Evolutionary conservation across 495 filamentous ascomycete genomes (phyloP).

Genomic region (Penicillium alfredii): DNA sequence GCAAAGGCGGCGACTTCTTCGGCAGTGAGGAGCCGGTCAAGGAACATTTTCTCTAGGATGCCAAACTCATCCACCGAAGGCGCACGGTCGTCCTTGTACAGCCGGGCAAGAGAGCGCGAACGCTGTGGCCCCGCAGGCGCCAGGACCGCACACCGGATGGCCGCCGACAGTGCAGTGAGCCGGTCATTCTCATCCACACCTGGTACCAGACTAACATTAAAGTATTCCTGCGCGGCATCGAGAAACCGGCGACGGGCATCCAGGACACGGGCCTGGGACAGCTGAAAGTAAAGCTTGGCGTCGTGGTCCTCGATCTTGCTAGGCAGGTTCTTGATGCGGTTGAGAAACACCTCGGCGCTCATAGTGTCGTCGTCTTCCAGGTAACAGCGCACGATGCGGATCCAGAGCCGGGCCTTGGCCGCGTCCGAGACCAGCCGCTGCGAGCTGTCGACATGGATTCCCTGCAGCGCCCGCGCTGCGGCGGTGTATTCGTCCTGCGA

Average conservation of each 20-base stretch:
- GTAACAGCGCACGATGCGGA: slow-evolving; percentile 90
- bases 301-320: slow-evolving; percentile 68
- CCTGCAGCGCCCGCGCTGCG: slow-evolving; percentile 71
- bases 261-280: slow-evolving; percentile 86
- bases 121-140: slow-evolving; percentile 86
- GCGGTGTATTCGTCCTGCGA: slow-evolving; percentile 69
- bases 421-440: slow-evolving; percentile 75
- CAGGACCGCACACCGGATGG: slow-evolving; percentile 92
- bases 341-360: slow-evolving; percentile 76
- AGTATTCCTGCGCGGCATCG: slow-evolving; percentile 83
- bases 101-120: slow-evolving; percentile 65
- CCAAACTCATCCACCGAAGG: slow-evolving; percentile 68
- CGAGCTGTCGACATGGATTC: slow-evolving; percentile 80
- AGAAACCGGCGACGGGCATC: slow-evolving; percentile 87
- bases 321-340: slow-evolving; percentile 87
- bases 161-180: slow-evolving; percentile 73
- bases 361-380: slow-evolving; percentile 92
- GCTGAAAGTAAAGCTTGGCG: slow-evolving; percentile 74
- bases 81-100: slow-evolving; percentile 93
- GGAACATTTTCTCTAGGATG: slow-evolving; percentile 96
- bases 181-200: slow-evolving; percentile 80
- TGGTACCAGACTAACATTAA: slow-evolving; percentile 68
- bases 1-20: slow-evolving; percentile 84
- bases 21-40: slow-evolving; percentile 75
- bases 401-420: slow-evolving; percentile 76